Evolutionary conservation across 768 basidiomycete species (phyloP), one percentile per base, ranked within the genome.

Genomic region (Lentinula sp.): DNA sequence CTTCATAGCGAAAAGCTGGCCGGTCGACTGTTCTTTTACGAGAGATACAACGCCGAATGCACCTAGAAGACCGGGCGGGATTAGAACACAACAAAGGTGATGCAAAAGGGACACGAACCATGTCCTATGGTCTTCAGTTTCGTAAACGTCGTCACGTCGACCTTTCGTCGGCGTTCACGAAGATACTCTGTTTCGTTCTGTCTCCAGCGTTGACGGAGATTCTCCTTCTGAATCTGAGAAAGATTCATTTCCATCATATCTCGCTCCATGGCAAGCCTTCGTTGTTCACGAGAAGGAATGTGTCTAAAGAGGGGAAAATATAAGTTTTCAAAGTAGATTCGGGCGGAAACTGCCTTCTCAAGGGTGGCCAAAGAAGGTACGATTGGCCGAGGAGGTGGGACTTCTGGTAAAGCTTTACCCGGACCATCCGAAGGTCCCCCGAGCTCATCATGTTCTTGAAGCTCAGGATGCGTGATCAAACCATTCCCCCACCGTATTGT

Each of bases 31-130:
- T 74, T 98, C 94, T 72, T 81, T 85, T 42, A 97, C 96, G 54
- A 99, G 84, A 9, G 88, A 91, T 16, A 99, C 96, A 49, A 98
- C 95, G 0, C 95, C 96, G 74, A 99, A 98, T 9, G 95, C 95
- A 66, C 93, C 93, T 89, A 23, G 62, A 58, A 70, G 63, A 68
- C 54, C 42, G 45, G 32, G 58, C 42, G 45, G 32, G 58, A 59
- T n/a, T n/a, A 23, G 65, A 42, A 57, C 33, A 58, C 63, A 58
- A 61, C 43, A 56, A 57, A 52, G 71, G 60, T 63, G 46, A 15
- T 43, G 67, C 61, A 64, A 69, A 65, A 52, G 33, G 32, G 46
- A 36, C 42, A 66, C 73, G 66, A 66, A 93, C 94, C 95, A 72
- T 97, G 93, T 39, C 95, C 95, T 69, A 97, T 95, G 53, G 92